A percentile compares a stretch with the other conserved stretches of the same genome.
Conservation (phyloP, 2,329 filamentous ascomycete genomes). For the Fusarium ambrosium region DNA sequence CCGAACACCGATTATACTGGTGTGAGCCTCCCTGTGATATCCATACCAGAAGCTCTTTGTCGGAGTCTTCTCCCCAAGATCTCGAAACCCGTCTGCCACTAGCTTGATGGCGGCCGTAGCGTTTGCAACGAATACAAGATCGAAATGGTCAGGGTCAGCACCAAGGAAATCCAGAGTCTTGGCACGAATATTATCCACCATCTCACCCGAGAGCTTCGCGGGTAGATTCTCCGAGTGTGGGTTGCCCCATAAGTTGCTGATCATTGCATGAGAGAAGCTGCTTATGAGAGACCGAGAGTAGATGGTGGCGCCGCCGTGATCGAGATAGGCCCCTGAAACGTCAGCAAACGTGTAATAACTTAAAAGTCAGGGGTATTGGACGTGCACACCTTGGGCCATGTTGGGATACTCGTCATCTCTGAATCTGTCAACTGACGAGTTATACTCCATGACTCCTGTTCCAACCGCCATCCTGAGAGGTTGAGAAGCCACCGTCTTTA, state of each 20-base stretch:
- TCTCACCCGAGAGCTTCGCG: conserved; percentile 68
- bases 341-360: conserved; percentile 10
- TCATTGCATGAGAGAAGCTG: conserved; percentile 68
- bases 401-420: conserved; percentile 47
- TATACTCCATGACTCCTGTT: conserved; percentile 42
- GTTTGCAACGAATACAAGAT: conserved; percentile 73
- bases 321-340: conserved; percentile 61
- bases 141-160: conserved; percentile 69
- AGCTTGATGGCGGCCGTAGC: conserved; percentile 74
- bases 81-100: conserved; percentile 69
- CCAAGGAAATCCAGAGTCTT: conserved; percentile 70
- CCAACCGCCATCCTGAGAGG: conserved; percentile 19
- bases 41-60: conserved; percentile 67
- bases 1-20: conserved; percentile 76
- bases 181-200: conserved; percentile 68
- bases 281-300: conserved; percentile 71
- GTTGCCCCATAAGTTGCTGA: conserved; percentile 73
- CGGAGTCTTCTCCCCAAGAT: conserved; percentile 63
- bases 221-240: conserved; percentile 75
- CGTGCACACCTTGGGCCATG: conserved; percentile 42
- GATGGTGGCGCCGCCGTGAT: conserved; percentile 70
- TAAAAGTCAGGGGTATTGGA: not conserved
- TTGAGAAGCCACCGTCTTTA: conserved; percentile 16
- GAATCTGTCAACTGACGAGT: conserved; percentile 41
- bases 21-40: conserved; percentile 73